Conservation (phyloP, 2,329 filamentous ascomycete species). For the Penicillium sp. region DNA sequence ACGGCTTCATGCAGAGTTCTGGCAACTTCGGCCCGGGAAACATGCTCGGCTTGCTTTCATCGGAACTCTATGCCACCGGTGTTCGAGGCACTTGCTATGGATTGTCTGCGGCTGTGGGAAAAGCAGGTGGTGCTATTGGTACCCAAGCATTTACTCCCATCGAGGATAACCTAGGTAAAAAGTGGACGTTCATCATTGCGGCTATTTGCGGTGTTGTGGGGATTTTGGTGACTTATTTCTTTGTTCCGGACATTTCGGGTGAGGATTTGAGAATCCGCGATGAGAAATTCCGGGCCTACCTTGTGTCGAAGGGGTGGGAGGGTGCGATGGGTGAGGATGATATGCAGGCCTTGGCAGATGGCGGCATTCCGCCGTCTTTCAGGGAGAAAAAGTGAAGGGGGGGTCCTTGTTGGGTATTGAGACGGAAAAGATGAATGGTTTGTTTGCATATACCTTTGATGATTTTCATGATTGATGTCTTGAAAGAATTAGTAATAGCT, state of each 20-base stretch:
- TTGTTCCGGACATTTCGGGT: constrained; percentile 40
- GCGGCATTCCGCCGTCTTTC: too few species aligned
- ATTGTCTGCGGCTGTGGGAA: constrained; percentile 45
- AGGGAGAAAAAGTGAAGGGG: too few species aligned
- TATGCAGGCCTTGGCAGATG: too few species aligned
- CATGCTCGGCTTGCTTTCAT: constrained; percentile 45
- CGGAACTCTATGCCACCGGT: constrained; percentile 46
- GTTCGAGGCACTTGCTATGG: constrained; percentile 47
- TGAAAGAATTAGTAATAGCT: too few species aligned
- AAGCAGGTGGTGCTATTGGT: constrained; percentile 45
- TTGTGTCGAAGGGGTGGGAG: constrained; percentile 41
- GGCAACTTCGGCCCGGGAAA: constrained; percentile 46
- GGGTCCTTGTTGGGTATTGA: too few species aligned
- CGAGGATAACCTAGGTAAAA: constrained; percentile 39
- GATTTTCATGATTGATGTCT: too few species aligned
- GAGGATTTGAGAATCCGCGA: constrained; percentile 41
- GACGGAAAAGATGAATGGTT: too few species aligned
- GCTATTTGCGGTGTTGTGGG: constrained; percentile 45
- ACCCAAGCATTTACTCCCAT: constrained; percentile 46
- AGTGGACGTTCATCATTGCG: constrained; percentile 47
- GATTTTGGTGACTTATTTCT: constrained; percentile 42
- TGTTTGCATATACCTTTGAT: too few species aligned
- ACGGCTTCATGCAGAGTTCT: constrained; percentile 45
- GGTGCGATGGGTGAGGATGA: constrained; percentile 41
- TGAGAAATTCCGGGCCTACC: constrained; percentile 39